Evolutionary conservation across 2,329 filamentous ascomycete genomes (phyloP), one percentile per base, ranked within the genome.

Genomic region (Phoma sp.): DNA sequence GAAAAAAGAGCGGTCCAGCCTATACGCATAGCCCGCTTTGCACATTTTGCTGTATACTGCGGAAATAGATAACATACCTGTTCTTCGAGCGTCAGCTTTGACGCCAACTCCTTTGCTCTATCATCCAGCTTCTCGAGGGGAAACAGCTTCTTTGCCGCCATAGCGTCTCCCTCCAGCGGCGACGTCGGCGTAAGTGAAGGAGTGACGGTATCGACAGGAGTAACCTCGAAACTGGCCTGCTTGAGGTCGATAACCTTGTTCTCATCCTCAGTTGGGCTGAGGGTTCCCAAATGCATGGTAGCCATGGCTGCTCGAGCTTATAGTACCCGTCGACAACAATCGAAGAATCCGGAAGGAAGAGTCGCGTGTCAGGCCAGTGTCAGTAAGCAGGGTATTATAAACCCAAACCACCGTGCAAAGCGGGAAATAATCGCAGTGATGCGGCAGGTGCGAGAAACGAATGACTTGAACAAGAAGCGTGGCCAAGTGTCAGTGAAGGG

Each of bases 61-160:
- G 18, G 23, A 11, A 2, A n/a, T n/a, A 2, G 9, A n/a, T 4
- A 7, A 71, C 72, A 33, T 69, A 74, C 74, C 67, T 76, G 73
- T 58, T 76, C 72, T 54, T 75, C 72, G 47, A 76, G 60, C 7
- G 68, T 71, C 60, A 76, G 60, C 57, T 67, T 69, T 25, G 67
- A 62, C 18, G 71, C 74, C 52, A 75, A 48, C 33, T 72, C 70
- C 40, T 65, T 66, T 38, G 74, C 74, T 57, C 55, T 67, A 30
- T 73, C 67, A 24, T 71, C 70, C 29, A 72, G 68, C 50, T 55
- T 68, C 52, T 70, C 64, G 37, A 70, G 47, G 7, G 60, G 60
- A 49, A 69, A 72, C 11, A 71, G 49, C 49, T 73, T 73, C 61
- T 70, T 73, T 29, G 66, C 70, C 29, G 67, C 57, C 70, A 74